phyloP scores from a whole-genome alignment of 2,329 filamentous ascomycete genomes.

The Zymoseptoria crescenta region DNA sequence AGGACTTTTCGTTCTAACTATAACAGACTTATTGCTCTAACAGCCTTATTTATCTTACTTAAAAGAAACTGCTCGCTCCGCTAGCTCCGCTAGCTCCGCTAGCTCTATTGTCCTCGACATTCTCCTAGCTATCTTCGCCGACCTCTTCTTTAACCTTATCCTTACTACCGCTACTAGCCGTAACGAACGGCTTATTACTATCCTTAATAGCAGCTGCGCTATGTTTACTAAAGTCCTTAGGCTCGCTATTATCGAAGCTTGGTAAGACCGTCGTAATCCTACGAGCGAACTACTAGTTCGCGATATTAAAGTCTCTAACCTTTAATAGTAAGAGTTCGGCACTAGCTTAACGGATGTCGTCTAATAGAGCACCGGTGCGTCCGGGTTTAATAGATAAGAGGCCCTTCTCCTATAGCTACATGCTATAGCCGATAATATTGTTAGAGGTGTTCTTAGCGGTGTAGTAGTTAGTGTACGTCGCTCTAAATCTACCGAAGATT shows the following conservation, averaged over 20 bases:
- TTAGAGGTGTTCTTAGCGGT: neutral
- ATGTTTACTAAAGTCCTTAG: neutral
- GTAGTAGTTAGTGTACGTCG: neutral
- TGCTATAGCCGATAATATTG: neutral
- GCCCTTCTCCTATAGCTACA: neutral
- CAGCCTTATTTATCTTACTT: too few species aligned
- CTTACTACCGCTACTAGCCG: neutral
- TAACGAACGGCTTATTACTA: neutral
- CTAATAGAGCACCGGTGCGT: neutral
- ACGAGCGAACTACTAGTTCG: neutral
- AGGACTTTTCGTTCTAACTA: too few species aligned
- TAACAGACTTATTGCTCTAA: neutral
- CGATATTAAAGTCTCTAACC: neutral
- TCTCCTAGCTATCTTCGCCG: neutral
- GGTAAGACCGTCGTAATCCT: neutral
- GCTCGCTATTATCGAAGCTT: neutral
- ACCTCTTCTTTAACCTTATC: neutral
- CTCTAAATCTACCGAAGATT: neutral
- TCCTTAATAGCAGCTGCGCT: neutral
- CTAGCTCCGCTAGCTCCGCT: too few species aligned
- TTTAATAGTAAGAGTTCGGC: neutral
- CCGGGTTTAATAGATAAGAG: neutral
- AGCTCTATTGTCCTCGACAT: neutral
- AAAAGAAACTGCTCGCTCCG: neutral
- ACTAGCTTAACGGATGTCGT: neutral